These are phyloP conservation scores for Fusarium secorum DNA, from an alignment of 2,329 filamentous ascomycete species.

Conservation along the genomic window DNA sequence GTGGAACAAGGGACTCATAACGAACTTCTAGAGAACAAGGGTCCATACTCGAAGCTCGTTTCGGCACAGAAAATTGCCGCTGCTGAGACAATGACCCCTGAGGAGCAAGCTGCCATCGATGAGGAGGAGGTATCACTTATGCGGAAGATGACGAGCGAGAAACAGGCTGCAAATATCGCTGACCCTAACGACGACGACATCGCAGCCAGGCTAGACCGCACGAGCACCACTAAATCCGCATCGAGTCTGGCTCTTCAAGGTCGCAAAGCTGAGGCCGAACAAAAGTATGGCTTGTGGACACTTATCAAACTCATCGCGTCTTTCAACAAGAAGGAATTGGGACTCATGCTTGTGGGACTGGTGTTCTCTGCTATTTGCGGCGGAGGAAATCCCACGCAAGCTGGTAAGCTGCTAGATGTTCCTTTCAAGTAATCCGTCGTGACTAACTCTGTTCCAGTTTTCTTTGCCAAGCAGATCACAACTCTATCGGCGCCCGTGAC, in stretches of 20 bases:
- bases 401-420: conserved; percentile 37
- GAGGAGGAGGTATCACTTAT: conserved; percentile 60
- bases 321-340: conserved; percentile 79
- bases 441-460: conserved; percentile 63
- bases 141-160: conserved; percentile 54
- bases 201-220: conserved; percentile 63
- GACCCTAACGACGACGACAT: conserved; percentile 73
- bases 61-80: conserved; percentile 84
- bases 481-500: conserved; percentile 66
- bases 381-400: conserved; percentile 74
- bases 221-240: conserved; percentile 63
- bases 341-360: conserved; percentile 76
- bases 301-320: conserved; percentile 80
- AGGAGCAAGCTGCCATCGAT: conserved; percentile 61
- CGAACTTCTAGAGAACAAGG: conserved; percentile 72
- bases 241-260: conserved; percentile 76
- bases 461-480: conserved; percentile 89
- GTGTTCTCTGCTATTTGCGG: conserved; percentile 79
- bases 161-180: conserved; percentile 52
- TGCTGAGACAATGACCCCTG: conserved; percentile 60
- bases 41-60: conserved; percentile 85
- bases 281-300: conserved; percentile 75
- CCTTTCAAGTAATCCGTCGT: background rate
- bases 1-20: conserved; percentile 92
- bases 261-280: conserved; percentile 56